Evolutionary conservation across 225 moss, liverwort and hornwort genomes (phyloP).

Genomic region (Pseudisothecium myosuroides): DNA sequence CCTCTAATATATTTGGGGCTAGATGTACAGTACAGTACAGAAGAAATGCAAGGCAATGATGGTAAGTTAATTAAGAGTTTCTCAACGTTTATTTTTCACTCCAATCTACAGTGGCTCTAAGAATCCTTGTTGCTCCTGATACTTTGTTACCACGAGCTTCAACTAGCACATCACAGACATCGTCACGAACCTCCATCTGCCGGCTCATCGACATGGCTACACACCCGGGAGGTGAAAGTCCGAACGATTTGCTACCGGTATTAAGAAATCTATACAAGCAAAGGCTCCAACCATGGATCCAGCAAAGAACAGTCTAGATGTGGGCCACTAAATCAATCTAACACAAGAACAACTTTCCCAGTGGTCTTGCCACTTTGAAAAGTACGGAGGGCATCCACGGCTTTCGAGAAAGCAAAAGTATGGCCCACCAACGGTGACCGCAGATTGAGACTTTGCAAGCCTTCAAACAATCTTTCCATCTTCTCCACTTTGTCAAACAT

Average conservation of each 20-base stretch:
- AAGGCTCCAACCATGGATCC: neutral
- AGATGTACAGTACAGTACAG: neutral
- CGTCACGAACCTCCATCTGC: neutral
- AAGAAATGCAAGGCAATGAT: neutral
- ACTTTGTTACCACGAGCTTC: neutral
- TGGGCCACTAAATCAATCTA: neutral
- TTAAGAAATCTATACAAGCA: neutral
- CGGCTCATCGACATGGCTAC: neutral
- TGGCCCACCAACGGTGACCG: conserved; percentile 34
- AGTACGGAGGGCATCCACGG: conserved; percentile 34
- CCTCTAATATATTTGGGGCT: no score
- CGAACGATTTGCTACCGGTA: neutral
- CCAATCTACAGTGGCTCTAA: neutral
- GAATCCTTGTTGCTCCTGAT: neutral
- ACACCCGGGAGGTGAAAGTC: neutral
- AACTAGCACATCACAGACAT: neutral
- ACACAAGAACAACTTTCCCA: conserved; percentile 34
- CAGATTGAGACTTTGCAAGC: conserved; percentile 21
- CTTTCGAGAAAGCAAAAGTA: conserved; percentile 26
- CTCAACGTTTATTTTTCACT: neutral
- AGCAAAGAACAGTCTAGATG: neutral
- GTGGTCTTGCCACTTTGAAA: conserved; percentile 39
- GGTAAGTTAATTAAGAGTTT: neutral
- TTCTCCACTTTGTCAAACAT: conserved; percentile 46
- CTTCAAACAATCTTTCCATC: conserved; percentile 28